Evolutionary conservation across 495 filamentous ascomycete species (phyloP), one percentile per base, ranked within the genome.

Genomic region (Glutinoglossum americanum): DNA sequence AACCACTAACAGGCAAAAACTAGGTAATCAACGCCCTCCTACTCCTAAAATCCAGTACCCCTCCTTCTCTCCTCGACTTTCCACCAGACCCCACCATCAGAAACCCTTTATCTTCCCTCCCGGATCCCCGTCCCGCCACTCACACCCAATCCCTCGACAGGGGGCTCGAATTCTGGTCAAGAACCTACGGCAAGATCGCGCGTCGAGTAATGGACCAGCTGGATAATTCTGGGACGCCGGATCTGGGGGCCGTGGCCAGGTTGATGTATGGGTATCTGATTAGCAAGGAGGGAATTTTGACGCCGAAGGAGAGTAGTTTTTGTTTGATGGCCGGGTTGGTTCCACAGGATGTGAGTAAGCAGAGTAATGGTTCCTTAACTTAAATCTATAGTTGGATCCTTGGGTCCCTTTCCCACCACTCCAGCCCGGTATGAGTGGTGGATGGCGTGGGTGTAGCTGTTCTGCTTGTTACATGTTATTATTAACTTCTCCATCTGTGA

Each of bases 111-210:
- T 27, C 1, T 64, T 57, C 55, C 71, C 74, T 19, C 71, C 74
- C 10, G 69, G 73, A 0, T n/a, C n/a, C n/a, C n/a, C n/a, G n/a
- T n/a, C n/a, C n/a, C n/a, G n/a, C n/a, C n/a, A n/a, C n/a, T n/a
- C n/a, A n/a, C n/a, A n/a, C n/a, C n/a, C n/a, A n/a, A n/a, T n/a
- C n/a, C n/a, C n/a, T n/a, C n/a, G n/a, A n/a, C n/a, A n/a, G n/a
- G n/a, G n/a, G n/a, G n/a, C n/a, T n/a, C n/a, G n/a, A n/a, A n/a
- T 77, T 76, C 68, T 80, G 79, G 57, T 69, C 75, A 35, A 63
- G 59, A 1, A 61, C 77, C 45, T 80, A 79, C 59, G 76, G 76
- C 55, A 77, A 75, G 57, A 64, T 80, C 10, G 62, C 74, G 1
- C 64, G 64, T 47, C 63, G 74, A 15, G 74, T 80, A 28, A 76